A percentile compares a stretch with the other conserved stretches of the same genome.
phyloP scores from a whole-genome alignment of 345 rosid species.

The Aethionema arabicum region DNA sequence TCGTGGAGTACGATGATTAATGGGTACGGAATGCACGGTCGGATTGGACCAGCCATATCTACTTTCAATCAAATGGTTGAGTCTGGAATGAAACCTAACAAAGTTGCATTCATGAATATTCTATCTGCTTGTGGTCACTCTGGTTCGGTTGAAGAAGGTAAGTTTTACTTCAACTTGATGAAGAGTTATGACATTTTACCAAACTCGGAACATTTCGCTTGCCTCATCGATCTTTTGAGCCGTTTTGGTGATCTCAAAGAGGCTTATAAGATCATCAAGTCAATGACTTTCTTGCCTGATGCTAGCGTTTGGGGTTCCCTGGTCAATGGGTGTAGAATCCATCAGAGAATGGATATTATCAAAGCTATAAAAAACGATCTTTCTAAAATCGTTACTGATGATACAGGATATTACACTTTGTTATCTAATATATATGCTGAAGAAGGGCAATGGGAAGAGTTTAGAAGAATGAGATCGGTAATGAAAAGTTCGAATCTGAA shows the following conservation, averaged over 20 bases:
- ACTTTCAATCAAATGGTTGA: slow-evolving; percentile 62
- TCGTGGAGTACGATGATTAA: slow-evolving; percentile 78
- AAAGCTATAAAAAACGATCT: slow-evolving; percentile 48
- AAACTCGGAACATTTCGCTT: slow-evolving; percentile 68
- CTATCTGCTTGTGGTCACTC: slow-evolving; percentile 84
- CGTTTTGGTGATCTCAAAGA: slow-evolving; percentile 70
- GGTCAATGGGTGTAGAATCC: slow-evolving; percentile 77
- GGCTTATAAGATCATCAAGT: slow-evolving; percentile 57
- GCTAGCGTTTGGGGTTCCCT: slow-evolving; percentile 71
- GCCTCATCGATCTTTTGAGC: slow-evolving; percentile 80
- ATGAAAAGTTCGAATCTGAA: slow-evolving; percentile 47
- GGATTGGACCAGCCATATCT: slow-evolving; percentile 48
- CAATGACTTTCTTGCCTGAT: slow-evolving; percentile 64
- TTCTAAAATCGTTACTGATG: slow-evolving; percentile 43
- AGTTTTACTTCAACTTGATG: slow-evolving; percentile 57
- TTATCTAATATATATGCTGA: slow-evolving; percentile 76
- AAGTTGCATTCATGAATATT: slow-evolving; percentile 77
- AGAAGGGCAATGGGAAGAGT: slow-evolving; percentile 73
- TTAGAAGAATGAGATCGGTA: slow-evolving; percentile 44
- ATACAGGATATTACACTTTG: slow-evolving; percentile 66
- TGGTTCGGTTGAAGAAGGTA: slow-evolving; percentile 65
- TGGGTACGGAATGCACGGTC: slow-evolving; percentile 78
- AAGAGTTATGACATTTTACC: slow-evolving; percentile 55
- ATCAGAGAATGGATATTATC: slow-evolving; percentile 65
- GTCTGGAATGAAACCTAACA: slow-evolving; percentile 63